Evolutionary conservation across 1,284 basidiomycete species (phyloP).

Genomic region (Leucoagaricus sp.): DNA sequence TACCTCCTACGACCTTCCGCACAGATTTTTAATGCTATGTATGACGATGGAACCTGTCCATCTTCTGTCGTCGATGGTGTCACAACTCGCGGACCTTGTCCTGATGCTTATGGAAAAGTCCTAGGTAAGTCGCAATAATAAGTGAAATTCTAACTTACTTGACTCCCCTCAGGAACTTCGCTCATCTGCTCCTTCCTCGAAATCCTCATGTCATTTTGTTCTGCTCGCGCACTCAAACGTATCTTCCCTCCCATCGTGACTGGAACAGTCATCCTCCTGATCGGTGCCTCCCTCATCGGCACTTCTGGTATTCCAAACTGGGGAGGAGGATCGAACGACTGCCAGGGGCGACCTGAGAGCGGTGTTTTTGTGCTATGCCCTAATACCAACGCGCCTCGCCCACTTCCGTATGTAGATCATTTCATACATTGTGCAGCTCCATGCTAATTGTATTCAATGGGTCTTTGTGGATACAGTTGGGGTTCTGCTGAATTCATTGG

Average conservation of each 20-base stretch:
- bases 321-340: conserved; percentile 81
- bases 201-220: conserved; percentile 77
- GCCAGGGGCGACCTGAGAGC: conserved; percentile 54
- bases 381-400: conserved; percentile 60
- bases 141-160: not conserved
- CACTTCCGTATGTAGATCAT: conserved; percentile 40
- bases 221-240: conserved; percentile 60
- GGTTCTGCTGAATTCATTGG: conserved; percentile 84
- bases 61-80: conserved; percentile 62
- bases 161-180: conserved; percentile 57
- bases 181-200: conserved; percentile 82
- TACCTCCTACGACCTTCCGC: not conserved
- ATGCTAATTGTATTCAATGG: too few relatives aligned
- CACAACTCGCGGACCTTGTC: conserved; percentile 63
- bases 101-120: conserved; percentile 79
- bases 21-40: conserved; percentile 70
- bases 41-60: conserved; percentile 78
- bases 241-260: conserved; percentile 86
- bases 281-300: conserved; percentile 77
- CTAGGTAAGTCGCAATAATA: conserved; percentile 47
- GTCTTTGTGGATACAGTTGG: conserved; percentile 64
- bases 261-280: conserved; percentile 76
- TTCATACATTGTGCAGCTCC: conserved; percentile 5
- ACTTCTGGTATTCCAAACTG: conserved; percentile 77
- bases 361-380: conserved; percentile 75